Conservation (phyloP, 495 filamentous ascomycete species). For the Astrothelium subdiscretum region DNA sequence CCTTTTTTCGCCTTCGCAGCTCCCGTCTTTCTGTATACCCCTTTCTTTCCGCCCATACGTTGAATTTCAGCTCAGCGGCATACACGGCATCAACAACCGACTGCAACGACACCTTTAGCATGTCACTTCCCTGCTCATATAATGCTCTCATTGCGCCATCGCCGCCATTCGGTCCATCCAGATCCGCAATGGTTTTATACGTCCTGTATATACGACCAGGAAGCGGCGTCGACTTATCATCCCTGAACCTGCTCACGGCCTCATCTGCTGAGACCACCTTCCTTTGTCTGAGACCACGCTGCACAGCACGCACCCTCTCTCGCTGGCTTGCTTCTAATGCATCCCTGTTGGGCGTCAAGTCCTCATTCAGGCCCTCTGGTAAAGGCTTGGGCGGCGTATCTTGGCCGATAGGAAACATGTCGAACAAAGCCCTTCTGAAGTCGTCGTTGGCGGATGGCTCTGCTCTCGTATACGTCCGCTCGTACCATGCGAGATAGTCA, state of each 20-base stretch:
- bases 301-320: conserved; percentile 30
- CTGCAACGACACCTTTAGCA: conserved; percentile 11
- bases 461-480: conserved; percentile 55
- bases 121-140: conserved; percentile 9
- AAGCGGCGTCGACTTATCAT: conserved; percentile 3
- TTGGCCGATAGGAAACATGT: conserved; percentile 38
- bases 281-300: conserved; percentile 23
- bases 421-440: conserved; percentile 32
- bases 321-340: conserved; percentile 23
- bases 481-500: conserved; percentile 82
- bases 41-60: conserved; percentile 8
- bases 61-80: neutral
- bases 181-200: conserved; percentile 6
- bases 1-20: neutral
- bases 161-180: conserved; percentile 4
- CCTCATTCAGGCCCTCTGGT: conserved; percentile 6
- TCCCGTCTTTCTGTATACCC: neutral
- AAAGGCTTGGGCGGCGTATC: conserved; percentile 2
- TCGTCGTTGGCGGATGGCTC: conserved; percentile 12
- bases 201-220: conserved; percentile 12
- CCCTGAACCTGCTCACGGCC: conserved; percentile 5
- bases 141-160: conserved; percentile 3
- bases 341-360: conserved; percentile 8
- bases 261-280: conserved; percentile 10
- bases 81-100: conserved; percentile 13